These are phyloP conservation scores for Penicillium psychrofluorescens DNA, from an alignment of 495 filamentous ascomycete genomes.

Conservation along the genomic window DNA sequence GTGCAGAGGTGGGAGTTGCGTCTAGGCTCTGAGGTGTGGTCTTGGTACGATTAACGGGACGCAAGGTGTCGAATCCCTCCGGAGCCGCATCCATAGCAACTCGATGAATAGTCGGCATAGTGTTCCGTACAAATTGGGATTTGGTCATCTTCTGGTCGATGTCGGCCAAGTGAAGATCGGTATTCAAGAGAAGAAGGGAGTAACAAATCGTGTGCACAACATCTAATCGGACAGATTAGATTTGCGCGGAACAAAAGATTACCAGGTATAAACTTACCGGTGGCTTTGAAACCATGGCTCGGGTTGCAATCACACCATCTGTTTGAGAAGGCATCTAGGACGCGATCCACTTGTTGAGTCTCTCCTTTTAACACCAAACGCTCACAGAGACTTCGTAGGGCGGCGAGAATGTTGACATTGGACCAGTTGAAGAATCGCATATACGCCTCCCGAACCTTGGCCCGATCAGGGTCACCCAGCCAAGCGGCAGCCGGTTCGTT, in stretches of 20 bases:
- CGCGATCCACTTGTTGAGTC: conserved; percentile 93
- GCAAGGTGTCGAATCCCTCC: conserved; percentile 54
- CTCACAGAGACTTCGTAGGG: conserved; percentile 72
- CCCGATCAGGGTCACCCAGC: conserved; percentile 70
- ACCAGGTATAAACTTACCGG: conserved; percentile 46
- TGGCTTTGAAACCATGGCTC: conserved; percentile 86
- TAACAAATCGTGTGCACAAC: conserved; percentile 97
- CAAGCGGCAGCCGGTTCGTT: conserved; percentile 78
- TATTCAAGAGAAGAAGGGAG: conserved; percentile 90
- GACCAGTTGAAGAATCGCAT: conserved; percentile 88
- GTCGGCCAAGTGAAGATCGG: conserved; percentile 89
- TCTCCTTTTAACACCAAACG: conserved; percentile 84
- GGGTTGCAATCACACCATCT: conserved; percentile 95
- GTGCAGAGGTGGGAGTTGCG: conserved; percentile 12
- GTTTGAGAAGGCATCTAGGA: conserved; percentile 78
- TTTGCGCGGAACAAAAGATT: not conserved
- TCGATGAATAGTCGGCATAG: conserved; percentile 78
- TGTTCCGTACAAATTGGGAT: conserved; percentile 92
- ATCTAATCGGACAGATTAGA: conserved; percentile 44
- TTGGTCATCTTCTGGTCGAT: conserved; percentile 95
- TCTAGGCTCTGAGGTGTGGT: conserved; percentile 5
- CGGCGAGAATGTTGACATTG: conserved; percentile 70
- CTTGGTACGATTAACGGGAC: conserved; percentile 33
- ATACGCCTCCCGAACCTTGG: conserved; percentile 69
- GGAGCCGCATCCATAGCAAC: conserved; percentile 64